These are phyloP conservation scores for Alternaria atra DNA, from an alignment of 2,329 filamentous ascomycete genomes.

Conservation along the genomic window DNA sequence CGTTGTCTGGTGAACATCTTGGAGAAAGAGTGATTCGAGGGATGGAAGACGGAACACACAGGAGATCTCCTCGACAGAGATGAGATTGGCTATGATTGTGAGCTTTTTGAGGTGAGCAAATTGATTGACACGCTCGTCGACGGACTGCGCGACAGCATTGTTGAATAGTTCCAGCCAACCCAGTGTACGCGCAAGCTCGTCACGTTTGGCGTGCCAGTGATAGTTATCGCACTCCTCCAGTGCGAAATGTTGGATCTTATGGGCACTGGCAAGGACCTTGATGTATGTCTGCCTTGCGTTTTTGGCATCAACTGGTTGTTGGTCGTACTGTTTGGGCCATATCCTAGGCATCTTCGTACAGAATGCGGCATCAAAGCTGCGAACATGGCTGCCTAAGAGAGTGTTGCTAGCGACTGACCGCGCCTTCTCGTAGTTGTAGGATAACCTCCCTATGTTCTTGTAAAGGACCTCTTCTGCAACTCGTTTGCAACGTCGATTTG, in stretches of 20 bases:
- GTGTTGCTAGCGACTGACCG: not conserved
- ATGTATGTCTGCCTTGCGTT: not conserved
- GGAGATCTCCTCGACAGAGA: conserved; percentile 2
- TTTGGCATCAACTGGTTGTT: rapidly evolving
- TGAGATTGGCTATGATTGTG: not conserved
- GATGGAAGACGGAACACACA: conserved; percentile 11
- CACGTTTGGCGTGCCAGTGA: not conserved
- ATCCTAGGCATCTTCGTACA: too few species aligned
- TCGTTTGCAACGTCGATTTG: conserved; percentile 11
- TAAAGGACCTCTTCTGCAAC: conserved; percentile 11
- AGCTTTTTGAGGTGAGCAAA: conserved; percentile 8
- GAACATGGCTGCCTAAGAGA: conserved; percentile 1
- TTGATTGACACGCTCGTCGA: not conserved
- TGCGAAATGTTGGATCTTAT: not conserved
- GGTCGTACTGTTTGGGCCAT: not conserved
- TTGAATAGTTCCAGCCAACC: conserved; percentile 8
- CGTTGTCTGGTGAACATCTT: not conserved
- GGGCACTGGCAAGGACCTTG: not conserved
- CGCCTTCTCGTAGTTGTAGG: not conserved
- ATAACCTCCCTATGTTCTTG: not conserved
- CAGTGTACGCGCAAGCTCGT: not conserved
- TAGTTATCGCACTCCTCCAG: not conserved
- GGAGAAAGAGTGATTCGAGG: not conserved
- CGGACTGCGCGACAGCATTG: not conserved
- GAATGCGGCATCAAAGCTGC: not conserved